Conservation (phyloP, 441 rosid species). For the Lepidium campestre region DNA sequence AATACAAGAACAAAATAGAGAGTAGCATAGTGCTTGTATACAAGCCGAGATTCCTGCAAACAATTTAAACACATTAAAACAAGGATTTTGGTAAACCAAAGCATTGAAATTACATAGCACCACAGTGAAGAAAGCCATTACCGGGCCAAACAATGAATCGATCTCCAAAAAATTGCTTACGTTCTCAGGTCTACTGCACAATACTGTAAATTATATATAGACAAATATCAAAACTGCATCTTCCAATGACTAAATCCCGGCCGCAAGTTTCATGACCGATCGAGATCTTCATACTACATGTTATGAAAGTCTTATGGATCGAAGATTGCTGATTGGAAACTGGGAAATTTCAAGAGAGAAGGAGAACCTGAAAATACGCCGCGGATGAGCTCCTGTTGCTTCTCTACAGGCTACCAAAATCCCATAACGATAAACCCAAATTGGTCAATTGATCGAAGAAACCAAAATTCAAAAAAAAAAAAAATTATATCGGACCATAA, state of each 20-base stretch:
- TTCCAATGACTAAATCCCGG: background rate
- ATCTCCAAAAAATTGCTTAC: slow-evolving; percentile 88
- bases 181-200: slow-evolving; percentile 83
- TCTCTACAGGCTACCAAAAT: slow-evolving; percentile 55
- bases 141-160: slow-evolving; percentile 86
- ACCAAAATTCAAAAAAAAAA: background rate
- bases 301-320: background rate
- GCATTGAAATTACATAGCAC: background rate
- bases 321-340: background rate
- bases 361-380: slow-evolving; percentile 63
- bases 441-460: background rate
- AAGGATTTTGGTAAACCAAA: background rate
- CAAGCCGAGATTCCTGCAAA: slow-evolving; percentile 71
- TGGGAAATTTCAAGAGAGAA: background rate
- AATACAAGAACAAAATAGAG: slow-evolving; percentile 79
- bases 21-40: slow-evolving; percentile 90
- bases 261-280: background rate
- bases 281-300: background rate
- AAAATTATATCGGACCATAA: slow-evolving; percentile 36
- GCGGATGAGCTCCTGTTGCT: slow-evolving; percentile 87
- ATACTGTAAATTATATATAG: slow-evolving; percentile 35
- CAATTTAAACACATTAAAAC: background rate
- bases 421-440: background rate
- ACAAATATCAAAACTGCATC: background rate
- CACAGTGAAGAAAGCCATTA: slow-evolving; percentile 16